phyloP scores from a whole-genome alignment of 805 yeast genomes.

The Ogataea salicorniae region DNA sequence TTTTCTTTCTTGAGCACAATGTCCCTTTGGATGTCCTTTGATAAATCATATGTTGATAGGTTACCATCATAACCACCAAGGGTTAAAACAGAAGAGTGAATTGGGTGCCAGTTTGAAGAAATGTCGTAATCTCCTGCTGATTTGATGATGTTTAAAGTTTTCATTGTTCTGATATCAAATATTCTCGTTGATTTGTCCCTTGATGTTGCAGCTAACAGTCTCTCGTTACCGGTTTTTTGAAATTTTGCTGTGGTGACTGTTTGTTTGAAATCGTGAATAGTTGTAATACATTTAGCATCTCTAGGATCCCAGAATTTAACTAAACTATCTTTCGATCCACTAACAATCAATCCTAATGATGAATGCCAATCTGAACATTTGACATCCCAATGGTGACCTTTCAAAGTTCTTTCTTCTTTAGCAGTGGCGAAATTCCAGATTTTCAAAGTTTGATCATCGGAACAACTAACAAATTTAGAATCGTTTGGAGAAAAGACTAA shows the following conservation, averaged over 20 bases:
- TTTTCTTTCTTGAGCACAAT: conserved; percentile 10
- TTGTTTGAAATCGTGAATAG: conserved; percentile 89
- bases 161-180: conserved; percentile 84
- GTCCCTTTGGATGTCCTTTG: conserved; percentile 40
- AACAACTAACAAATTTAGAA: conserved; percentile 85
- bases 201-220: conserved; percentile 78
- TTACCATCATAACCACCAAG: conserved; percentile 91
- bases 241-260: conserved; percentile 83
- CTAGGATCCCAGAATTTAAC: conserved; percentile 97
- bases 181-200: conserved; percentile 85
- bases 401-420: conserved; percentile 67
- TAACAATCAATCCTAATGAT: conserved; percentile 72
- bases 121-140: conserved; percentile 76
- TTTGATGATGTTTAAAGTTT: conserved; percentile 64
- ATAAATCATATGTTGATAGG: conserved; percentile 68
- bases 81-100: conserved; percentile 71
- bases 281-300: conserved; percentile 62
- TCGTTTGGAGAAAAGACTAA: conserved; percentile 88
- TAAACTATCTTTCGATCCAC: conserved; percentile 94
- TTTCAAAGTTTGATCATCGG: conserved; percentile 87
- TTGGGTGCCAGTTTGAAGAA: conserved; percentile 89
- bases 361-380: conserved; percentile 98
- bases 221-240: conserved; percentile 64
- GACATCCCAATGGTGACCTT: conserved; percentile 99
- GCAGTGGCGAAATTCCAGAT: conserved; percentile 94